Evolutionary conservation across 768 basidiomycete species (phyloP).

Genomic region (Podaxis pistillaris): DNA sequence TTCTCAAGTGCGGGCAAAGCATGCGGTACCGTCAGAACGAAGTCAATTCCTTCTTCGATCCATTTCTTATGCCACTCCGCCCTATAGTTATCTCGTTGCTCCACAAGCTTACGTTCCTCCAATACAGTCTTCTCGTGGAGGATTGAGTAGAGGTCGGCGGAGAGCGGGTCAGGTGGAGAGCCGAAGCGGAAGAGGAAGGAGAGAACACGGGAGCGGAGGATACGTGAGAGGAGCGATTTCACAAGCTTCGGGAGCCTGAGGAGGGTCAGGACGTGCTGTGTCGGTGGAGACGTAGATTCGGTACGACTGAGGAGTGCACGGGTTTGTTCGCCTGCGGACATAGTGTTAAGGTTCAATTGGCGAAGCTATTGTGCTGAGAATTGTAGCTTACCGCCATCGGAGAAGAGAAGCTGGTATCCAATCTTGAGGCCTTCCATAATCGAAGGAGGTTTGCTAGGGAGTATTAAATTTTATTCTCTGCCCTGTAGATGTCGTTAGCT

Average conservation of each 20-base stretch:
- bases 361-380: slow-evolving; percentile 4
- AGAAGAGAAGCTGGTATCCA: slow-evolving; percentile 54
- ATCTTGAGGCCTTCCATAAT: slow-evolving; percentile 48
- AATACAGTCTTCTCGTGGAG: slow-evolving; percentile 47
- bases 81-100: slow-evolving; percentile 41
- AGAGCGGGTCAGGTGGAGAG: slow-evolving; percentile 34
- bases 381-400: slow-evolving; percentile 47
- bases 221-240: slow-evolving; percentile 42
- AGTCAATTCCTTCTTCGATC: slow-evolving; percentile 55
- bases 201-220: slow-evolving; percentile 36
- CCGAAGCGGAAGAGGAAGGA: slow-evolving; percentile 39
- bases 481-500: background rate
- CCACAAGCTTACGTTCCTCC: slow-evolving; percentile 51
- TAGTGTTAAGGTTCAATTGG: background rate
- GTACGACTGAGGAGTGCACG: slow-evolving; percentile 31
- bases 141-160: slow-evolving; percentile 33
- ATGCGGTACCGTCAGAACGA: slow-evolving; percentile 59
- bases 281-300: slow-evolving; percentile 31
- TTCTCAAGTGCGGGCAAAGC: slow-evolving; percentile 60
- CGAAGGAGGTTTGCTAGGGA: slow-evolving; percentile 40
- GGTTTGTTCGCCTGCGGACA: slow-evolving; percentile 41
- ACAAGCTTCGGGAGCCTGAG: slow-evolving; percentile 36
- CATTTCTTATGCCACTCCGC: slow-evolving; percentile 45
- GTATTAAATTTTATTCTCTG: background rate
- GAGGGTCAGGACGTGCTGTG: slow-evolving; percentile 30